Conservation (phyloP, 2,329 filamentous ascomycete species). For the Mollisiaceae sp. region DNA sequence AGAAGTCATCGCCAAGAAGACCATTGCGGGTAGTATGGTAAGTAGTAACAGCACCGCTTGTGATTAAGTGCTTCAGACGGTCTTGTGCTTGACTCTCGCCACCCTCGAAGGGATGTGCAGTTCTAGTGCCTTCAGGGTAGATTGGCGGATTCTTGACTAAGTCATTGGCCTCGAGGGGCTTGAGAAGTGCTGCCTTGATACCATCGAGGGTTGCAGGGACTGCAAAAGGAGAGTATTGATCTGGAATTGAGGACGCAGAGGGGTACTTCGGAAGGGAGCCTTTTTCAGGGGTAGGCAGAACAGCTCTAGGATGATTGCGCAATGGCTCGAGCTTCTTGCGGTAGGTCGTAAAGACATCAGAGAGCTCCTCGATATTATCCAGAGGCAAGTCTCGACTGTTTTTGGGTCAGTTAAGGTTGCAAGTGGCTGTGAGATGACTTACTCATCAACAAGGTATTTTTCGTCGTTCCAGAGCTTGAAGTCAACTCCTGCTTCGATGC, state of each 20-base stretch:
- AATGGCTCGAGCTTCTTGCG: conserved; percentile 76
- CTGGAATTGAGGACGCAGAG: conserved; percentile 53
- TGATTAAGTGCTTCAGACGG: conserved; percentile 65
- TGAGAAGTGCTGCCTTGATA: conserved; percentile 59
- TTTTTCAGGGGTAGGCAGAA: conserved; percentile 57
- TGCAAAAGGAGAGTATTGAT: conserved; percentile 65
- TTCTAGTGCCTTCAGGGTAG: conserved; percentile 57
- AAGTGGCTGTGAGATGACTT: conserved; percentile 45
- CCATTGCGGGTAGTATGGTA: conserved; percentile 78
- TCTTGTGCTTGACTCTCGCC: conserved; percentile 66
- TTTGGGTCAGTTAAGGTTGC: not conserved
- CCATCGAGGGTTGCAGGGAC: conserved; percentile 62
- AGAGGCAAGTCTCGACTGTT: conserved; percentile 69
- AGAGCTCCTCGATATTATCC: conserved; percentile 61
- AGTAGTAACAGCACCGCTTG: conserved; percentile 60
- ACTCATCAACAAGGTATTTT: conserved; percentile 83
- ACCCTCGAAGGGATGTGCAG: conserved; percentile 70
- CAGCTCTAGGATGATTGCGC: conserved; percentile 63
- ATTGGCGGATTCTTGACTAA: conserved; percentile 57
- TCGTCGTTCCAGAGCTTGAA: conserved; percentile 75
- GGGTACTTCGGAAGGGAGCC: conserved; percentile 63
- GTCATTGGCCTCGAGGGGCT: conserved; percentile 58
- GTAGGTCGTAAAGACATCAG: conserved; percentile 77
- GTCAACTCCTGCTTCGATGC: conserved; percentile 57
- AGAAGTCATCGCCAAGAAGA: conserved; percentile 71